These are phyloP conservation scores for Hemisphaericaspora lyxosophila DNA, from an alignment of 1,139 yeast species.

Conservation along the genomic window DNA sequence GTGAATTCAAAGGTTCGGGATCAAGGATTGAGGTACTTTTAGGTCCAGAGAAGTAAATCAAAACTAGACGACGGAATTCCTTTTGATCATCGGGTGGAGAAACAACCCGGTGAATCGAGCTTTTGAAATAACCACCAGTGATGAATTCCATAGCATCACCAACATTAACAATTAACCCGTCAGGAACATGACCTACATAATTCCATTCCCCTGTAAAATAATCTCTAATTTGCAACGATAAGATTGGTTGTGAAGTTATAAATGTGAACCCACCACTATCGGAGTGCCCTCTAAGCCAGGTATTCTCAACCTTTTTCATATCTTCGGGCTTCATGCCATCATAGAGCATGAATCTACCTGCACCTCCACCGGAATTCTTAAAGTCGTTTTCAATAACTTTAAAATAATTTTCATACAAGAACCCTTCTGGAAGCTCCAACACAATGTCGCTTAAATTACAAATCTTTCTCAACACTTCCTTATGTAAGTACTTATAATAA, in stretches of 20 bases:
- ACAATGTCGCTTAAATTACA: slow-evolving; percentile 29
- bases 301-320: slow-evolving; percentile 27
- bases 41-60: slow-evolving; percentile 40
- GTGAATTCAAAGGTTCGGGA: slow-evolving; percentile 40
- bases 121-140: slow-evolving; percentile 50
- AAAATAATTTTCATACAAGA: slow-evolving; percentile 31
- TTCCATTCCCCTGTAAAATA: slow-evolving; percentile 48
- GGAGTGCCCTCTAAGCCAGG: slow-evolving; percentile 53
- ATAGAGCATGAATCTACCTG: slow-evolving; percentile 34
- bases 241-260: slow-evolving; percentile 49
- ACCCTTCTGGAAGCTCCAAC: slow-evolving; percentile 34
- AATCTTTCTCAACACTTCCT: slow-evolving; percentile 24
- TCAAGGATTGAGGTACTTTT: slow-evolving; percentile 31
- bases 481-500: slow-evolving; percentile 28
- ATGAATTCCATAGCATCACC: slow-evolving; percentile 51
- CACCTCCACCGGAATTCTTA: slow-evolving; percentile 30
- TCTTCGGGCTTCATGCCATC: slow-evolving; percentile 30
- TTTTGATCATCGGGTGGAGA: slow-evolving; percentile 47
- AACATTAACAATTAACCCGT: slow-evolving; percentile 47
- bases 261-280: slow-evolving; percentile 51
- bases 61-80: slow-evolving; percentile 35
- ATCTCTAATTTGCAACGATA: slow-evolving; percentile 50
- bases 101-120: slow-evolving; percentile 47
- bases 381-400: slow-evolving; percentile 24
- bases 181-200: slow-evolving; percentile 46